Percentiles rank a stretch among this genome's conserved stretches.
Conservation (phyloP, 352 stramenopile species). For the Phytophthora podocarpi region DNA sequence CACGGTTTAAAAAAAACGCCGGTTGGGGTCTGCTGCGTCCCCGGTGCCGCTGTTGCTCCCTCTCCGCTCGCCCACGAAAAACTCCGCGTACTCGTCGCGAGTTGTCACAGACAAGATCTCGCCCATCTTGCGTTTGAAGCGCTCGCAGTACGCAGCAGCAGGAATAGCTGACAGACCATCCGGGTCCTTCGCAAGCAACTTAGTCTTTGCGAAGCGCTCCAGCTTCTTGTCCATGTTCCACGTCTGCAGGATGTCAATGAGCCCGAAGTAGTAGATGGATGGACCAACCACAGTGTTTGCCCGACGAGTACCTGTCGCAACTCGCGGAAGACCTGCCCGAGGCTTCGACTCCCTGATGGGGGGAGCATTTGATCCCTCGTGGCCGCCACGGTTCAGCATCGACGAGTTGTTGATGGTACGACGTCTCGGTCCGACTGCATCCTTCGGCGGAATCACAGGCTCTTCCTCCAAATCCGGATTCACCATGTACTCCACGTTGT, state of each 20-base stretch:
- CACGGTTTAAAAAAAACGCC: constrained; percentile 62
- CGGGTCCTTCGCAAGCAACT: constrained; percentile 77
- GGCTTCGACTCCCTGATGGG: constrained; percentile 40
- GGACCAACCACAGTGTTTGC: constrained; percentile 89
- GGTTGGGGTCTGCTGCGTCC: constrained; percentile 29
- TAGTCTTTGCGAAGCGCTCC: constrained; percentile 88
- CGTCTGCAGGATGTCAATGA: constrained; percentile 90
- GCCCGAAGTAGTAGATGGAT: constrained; percentile 88
- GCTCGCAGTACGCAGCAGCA: constrained; percentile 84
- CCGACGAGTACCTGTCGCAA: constrained; percentile 72
- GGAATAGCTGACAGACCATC: constrained; percentile 84
- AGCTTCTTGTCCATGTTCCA: constrained; percentile 93
- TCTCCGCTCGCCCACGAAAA: constrained; percentile 42
- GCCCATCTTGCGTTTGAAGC: constrained; percentile 89
- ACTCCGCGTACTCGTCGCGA: constrained; percentile 64
- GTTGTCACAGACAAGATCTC: constrained; percentile 81
- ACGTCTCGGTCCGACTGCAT: constrained; percentile 32
- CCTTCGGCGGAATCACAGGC: constrained; percentile 29
- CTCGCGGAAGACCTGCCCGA: constrained; percentile 45
- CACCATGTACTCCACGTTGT: constrained; percentile 90
- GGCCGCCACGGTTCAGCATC: constrained; percentile 41
- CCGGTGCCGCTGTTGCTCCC: constrained; percentile 29
- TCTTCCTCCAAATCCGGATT: constrained; percentile 77
- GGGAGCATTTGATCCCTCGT: constrained; percentile 27
- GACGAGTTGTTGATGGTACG: constrained; percentile 45